Evolutionary conservation across 2,329 filamentous ascomycete genomes (phyloP).

Genomic region (Trichoderma arundinaceum): DNA sequence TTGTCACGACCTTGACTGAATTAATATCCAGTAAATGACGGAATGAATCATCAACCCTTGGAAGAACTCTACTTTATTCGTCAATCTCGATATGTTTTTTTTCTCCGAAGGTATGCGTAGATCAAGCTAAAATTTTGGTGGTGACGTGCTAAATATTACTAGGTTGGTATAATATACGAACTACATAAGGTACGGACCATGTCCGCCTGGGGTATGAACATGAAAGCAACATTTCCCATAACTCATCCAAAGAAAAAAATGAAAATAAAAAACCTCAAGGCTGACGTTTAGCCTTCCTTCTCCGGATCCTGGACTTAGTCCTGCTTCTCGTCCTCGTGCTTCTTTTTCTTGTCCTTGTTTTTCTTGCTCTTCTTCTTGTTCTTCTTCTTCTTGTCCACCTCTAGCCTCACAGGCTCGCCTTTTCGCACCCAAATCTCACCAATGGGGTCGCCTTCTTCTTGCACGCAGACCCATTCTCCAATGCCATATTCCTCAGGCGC

Average conservation of each 20-base stretch:
- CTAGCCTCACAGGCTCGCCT: conserved; percentile 24
- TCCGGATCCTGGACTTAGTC: background rate
- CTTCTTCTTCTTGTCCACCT: conserved; percentile 23
- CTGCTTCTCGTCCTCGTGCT: background rate
- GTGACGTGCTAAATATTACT: conserved; percentile 4
- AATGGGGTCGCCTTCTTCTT: conserved; percentile 69
- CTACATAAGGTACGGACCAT: background rate
- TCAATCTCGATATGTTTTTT: background rate
- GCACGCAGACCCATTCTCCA: conserved; percentile 72
- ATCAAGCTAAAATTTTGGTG: background rate
- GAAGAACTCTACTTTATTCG: background rate
- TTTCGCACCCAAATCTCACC: conserved; percentile 67
- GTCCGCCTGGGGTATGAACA: conserved; percentile 14
- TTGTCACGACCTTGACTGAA: background rate
- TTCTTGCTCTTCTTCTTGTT: conserved; percentile 16
- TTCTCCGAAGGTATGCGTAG: background rate
- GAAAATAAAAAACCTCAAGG: background rate
- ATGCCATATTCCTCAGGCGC: conserved; percentile 69
- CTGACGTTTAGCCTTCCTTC: background rate
- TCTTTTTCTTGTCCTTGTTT: conserved; percentile 15
- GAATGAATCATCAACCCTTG: background rate
- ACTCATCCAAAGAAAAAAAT: conserved; percentile 9
- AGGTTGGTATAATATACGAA: conserved; percentile 13
- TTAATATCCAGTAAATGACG: background rate
- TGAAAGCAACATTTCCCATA: conserved; percentile 19